These are phyloP conservation scores for Solanum chilense DNA, from an alignment of 257 asterid genomes.

Conservation along the genomic window DNA sequence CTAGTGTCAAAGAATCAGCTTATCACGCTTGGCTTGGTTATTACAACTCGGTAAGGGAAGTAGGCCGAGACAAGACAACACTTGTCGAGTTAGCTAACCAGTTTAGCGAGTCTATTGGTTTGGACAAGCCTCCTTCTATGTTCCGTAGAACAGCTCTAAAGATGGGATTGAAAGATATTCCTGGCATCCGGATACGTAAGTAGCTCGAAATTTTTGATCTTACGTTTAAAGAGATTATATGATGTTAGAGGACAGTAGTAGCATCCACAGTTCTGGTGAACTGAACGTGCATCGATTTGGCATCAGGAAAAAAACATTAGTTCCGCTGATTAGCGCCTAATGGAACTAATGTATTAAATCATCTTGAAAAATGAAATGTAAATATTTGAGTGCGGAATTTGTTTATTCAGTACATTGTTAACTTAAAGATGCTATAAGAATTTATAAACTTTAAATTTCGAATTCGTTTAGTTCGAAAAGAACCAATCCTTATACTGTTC, in stretches of 20 bases:
- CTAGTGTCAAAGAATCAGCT: slow-evolving; percentile 71
- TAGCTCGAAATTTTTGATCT: not conserved
- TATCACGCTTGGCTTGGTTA: slow-evolving; percentile 94
- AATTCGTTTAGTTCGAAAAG: not conserved
- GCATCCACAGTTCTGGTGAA: not conserved
- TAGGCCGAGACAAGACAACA: slow-evolving; percentile 71
- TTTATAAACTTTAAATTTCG: not conserved
- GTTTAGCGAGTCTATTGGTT: slow-evolving; percentile 73
- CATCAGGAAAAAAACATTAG: not conserved
- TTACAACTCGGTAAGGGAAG: slow-evolving; percentile 55
- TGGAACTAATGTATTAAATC: not conserved
- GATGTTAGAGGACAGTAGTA: not conserved
- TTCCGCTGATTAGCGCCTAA: too few relatives aligned
- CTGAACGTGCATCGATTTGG: not conserved
- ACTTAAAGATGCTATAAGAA: not conserved
- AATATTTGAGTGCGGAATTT: not conserved
- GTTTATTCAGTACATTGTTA: not conserved
- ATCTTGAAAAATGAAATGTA: not conserved
- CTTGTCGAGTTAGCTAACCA: slow-evolving; percentile 75
- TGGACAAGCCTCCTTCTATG: slow-evolving; percentile 63
- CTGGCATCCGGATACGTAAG: slow-evolving; percentile 56
- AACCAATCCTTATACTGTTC: not conserved
- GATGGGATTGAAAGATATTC: slow-evolving; percentile 82
- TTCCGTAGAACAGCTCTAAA: slow-evolving; percentile 65
- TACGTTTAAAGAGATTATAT: not conserved